Evolutionary conservation across 768 basidiomycete genomes (phyloP), one percentile per base, ranked within the genome.

Genomic region (Boletus subcaerulescens): DNA sequence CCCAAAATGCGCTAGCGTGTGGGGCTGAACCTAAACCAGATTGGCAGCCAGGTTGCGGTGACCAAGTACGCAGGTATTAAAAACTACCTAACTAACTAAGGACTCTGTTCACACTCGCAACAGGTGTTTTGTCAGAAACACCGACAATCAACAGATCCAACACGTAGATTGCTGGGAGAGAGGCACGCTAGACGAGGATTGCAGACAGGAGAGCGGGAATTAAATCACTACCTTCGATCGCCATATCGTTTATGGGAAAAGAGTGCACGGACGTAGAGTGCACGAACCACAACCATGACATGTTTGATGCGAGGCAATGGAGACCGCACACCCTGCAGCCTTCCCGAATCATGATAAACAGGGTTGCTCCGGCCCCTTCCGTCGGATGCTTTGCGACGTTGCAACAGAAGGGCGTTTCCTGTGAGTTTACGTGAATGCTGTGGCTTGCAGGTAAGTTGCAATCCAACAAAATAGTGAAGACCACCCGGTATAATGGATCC

Each of bases 1-100:
- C 0, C 22, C 22, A 0, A 24, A 24, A 24, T 24, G 24, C 24
- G 24, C 24, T 6, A 5, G 24, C 14, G 14, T 14, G 20, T 14
- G 32, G 17, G 4, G 14, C 43, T 43, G 49, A 51, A 51, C 39
- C 20, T 35, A 43, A 53, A 18, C 5, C 40, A 12, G 36, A 36
- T 35, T n/a, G 9, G 24, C 31, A 15, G 31, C 41, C 52, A 36
- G 26, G 35, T 33, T 20, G 26, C 12, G 10, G 18, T 45, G 48
- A 56, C 45, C 41, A 56, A 24, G 33, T 44, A 40, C 26, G 36
- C 18, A 29, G 17, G 2, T 26, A 48, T 63, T 49, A 31, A 40
- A 56, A 56, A 53, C 58, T 33, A 20, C 48, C 17, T 53, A 43
- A 55, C 58, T 20, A 50, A 52, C 52, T 52, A 52, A 54, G 5